Evolutionary conservation across 139 green algal genomes (phyloP).

Genomic region (Closterium sp.): DNA sequence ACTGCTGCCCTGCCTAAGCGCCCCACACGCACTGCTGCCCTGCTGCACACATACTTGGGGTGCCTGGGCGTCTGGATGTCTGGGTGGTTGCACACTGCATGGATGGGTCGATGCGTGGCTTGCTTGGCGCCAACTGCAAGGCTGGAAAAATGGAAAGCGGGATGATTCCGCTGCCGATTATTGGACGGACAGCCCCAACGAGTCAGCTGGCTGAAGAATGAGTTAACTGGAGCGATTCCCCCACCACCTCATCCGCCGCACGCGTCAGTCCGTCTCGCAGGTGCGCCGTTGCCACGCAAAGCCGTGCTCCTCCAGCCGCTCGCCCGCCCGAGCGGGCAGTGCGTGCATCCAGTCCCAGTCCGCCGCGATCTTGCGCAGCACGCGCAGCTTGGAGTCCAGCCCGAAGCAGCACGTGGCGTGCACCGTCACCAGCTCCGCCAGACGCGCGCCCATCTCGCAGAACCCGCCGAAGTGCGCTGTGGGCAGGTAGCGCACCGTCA

Average conservation of each 20-base stretch:
- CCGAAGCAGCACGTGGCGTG: constrained; percentile 14
- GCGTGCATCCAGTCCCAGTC: background rate
- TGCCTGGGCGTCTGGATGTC: background rate
- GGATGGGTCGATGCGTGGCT: background rate
- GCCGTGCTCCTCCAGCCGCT: background rate
- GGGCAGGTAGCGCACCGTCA: background rate
- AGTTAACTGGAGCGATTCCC: background rate
- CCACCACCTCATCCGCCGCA: background rate
- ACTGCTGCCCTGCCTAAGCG: background rate
- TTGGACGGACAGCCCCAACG: no score
- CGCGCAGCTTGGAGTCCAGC: constrained; percentile 1
- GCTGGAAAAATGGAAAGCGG: background rate
- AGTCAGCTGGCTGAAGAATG: background rate
- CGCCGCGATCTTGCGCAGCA: background rate
- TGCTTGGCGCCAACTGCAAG: background rate
- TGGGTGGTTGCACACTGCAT: background rate
- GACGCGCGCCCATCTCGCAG: background rate
- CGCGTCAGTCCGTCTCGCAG: background rate
- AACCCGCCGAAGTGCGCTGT: constrained; percentile 8
- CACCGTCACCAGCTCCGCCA: constrained; percentile 2
- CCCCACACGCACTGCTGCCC: background rate
- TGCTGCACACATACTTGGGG: background rate
- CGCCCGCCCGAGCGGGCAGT: background rate
- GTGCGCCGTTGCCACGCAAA: background rate
- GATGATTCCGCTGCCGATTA: no score